These are phyloP conservation scores for Entonaema liquescens DNA, from an alignment of 495 filamentous ascomycete genomes.

Conservation along the genomic window DNA sequence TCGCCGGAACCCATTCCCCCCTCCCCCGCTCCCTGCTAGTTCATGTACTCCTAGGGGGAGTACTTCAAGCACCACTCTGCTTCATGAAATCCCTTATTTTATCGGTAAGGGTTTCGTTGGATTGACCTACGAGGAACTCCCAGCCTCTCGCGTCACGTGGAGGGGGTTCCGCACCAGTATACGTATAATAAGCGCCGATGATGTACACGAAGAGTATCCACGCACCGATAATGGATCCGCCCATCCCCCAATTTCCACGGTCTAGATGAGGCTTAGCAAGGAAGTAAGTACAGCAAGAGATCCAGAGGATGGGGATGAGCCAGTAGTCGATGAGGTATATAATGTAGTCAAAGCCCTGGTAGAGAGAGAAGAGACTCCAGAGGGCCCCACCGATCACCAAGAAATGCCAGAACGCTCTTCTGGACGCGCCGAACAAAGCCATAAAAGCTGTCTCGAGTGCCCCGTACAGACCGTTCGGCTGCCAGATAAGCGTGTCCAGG, in stretches of 20 bases:
- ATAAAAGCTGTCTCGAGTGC: not conserved
- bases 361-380: not conserved
- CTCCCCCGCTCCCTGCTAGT: not conserved
- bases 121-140: not conserved
- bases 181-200: not conserved
- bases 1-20: not conserved
- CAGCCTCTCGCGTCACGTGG: not conserved
- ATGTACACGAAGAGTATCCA: not conserved
- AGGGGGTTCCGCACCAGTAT: not conserved
- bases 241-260: not conserved
- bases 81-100: not conserved
- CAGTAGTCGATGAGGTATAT: not conserved
- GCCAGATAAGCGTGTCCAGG: not conserved
- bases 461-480: slow-evolving; percentile 1
- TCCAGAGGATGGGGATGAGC: not conserved
- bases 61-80: not conserved
- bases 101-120: not conserved
- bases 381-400: not conserved
- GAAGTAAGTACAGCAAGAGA: not conserved
- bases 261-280: not conserved
- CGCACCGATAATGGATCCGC: not conserved
- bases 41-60: not conserved
- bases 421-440: not conserved
- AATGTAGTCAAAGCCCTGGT: not conserved
- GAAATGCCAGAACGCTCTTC: slow-evolving; percentile 15